phyloP scores from a whole-genome alignment of 2,329 filamentous ascomycete genomes.

The Penicillium sp. region DNA sequence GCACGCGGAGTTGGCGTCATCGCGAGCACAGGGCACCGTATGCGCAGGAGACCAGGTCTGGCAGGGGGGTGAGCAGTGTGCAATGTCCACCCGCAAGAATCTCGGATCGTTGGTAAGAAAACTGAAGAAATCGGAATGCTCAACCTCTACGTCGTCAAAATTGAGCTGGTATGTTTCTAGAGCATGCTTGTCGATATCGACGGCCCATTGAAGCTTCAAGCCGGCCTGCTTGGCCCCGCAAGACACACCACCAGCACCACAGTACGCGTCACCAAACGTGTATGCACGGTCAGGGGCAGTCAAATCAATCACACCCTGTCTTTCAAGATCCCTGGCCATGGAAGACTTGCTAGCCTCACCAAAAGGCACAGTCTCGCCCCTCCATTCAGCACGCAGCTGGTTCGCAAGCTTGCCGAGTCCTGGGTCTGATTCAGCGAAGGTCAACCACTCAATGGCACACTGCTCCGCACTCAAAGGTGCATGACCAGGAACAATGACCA shows the following conservation, averaged over 20 bases:
- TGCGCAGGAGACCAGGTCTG: slow-evolving; percentile 73
- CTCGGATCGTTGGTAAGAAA: slow-evolving; percentile 33
- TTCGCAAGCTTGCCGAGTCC: slow-evolving; percentile 9
- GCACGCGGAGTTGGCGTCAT: slow-evolving; percentile 65
- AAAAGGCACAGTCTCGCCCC: slow-evolving; percentile 30
- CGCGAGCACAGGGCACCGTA: slow-evolving; percentile 54
- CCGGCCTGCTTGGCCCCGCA: slow-evolving; percentile 60
- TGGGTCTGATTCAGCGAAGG: slow-evolving; percentile 28
- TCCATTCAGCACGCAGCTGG: slow-evolving; percentile 31
- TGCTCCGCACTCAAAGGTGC: slow-evolving; percentile 14
- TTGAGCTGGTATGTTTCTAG: slow-evolving; percentile 58
- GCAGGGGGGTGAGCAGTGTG: slow-evolving; percentile 75
- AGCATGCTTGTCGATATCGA: slow-evolving; percentile 61
- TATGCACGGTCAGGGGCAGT: slow-evolving; percentile 44
- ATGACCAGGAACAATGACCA: neutral
- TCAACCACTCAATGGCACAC: slow-evolving; percentile 29
- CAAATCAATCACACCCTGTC: slow-evolving; percentile 19
- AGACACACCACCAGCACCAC: slow-evolving; percentile 69
- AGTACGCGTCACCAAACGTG: slow-evolving; percentile 69
- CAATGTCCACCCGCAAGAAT: slow-evolving; percentile 57
- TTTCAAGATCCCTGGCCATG: slow-evolving; percentile 1
- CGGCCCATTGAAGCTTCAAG: slow-evolving; percentile 57
- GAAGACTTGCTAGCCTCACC: slow-evolving; percentile 18
- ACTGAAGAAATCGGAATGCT: slow-evolving; percentile 47
- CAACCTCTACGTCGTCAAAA: slow-evolving; percentile 44